These are phyloP conservation scores for Fraxinus excelsior DNA, from an alignment of 257 asterid genomes.

Conservation along the genomic window DNA sequence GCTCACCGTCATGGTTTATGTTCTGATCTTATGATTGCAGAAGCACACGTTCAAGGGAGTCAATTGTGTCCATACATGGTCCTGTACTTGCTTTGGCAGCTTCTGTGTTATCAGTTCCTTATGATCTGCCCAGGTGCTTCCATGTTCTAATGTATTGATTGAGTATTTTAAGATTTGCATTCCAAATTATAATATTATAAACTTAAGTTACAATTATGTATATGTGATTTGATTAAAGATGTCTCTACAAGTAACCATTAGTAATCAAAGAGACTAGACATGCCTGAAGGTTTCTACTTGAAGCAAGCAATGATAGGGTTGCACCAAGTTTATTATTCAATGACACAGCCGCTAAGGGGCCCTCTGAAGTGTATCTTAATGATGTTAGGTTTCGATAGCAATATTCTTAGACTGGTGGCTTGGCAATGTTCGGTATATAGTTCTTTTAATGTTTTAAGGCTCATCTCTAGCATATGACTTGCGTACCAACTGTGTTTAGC, in stretches of 20 bases:
- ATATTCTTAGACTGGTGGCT: not conserved
- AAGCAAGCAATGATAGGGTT: not conserved
- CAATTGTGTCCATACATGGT: conserved; percentile 83
- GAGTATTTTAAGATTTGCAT: conserved; percentile 8
- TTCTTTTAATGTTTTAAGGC: too few species aligned
- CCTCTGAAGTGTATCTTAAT: not conserved
- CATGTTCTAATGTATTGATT: conserved; percentile 20
- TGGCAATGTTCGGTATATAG: not conserved
- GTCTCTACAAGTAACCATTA: not conserved
- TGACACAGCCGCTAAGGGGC: not conserved
- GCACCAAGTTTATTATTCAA: not conserved
- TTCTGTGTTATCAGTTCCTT: conserved; percentile 87
- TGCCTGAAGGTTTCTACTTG: conserved; percentile 6
- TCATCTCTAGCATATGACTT: too few species aligned
- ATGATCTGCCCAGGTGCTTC: conserved; percentile 89
- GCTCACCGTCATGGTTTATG: not conserved
- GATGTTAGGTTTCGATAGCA: not conserved
- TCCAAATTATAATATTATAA: not conserved
- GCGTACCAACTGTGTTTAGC: not conserved
- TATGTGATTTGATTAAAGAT: conserved; percentile 7
- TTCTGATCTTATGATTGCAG: conserved; percentile 45
- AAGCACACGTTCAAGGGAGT: conserved; percentile 52
- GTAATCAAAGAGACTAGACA: not conserved
- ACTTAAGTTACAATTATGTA: not conserved
- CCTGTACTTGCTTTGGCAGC: conserved; percentile 92